Evolutionary conservation across 495 filamentous ascomycete species (phyloP), one percentile per base, ranked within the genome.

Genomic region (Xylaria nigripes): DNA sequence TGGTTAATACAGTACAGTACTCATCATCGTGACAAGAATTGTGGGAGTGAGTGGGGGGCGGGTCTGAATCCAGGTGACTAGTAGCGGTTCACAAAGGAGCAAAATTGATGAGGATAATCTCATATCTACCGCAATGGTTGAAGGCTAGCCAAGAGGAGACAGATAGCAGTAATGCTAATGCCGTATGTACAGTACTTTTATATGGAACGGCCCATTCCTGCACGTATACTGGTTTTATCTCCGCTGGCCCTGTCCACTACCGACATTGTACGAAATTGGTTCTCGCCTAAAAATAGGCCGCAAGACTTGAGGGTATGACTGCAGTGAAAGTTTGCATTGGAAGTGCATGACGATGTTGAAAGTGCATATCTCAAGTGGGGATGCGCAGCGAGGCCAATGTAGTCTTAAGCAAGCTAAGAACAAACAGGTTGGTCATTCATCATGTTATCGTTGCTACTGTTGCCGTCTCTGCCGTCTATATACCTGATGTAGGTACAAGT

Each of bases 201-300:
- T 30, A 54, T 54, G 43, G 51, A 44, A 21, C 51, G 44, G 27
- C 51, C 44, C 44, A 46, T 54, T 44, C 34, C 30, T 45, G 23
- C 22, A 15, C 43, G 41, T 18, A 36, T 27, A 41, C 1, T n/a
- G 3, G 43, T 15, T 6, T n/a, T 15, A 25, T 7, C 32, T 34
- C 32, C 42, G 27, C 51, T 45, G 42, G 45, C 50, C 45, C 32
- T 36, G 13, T 13, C 15, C 32, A 15, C 32, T 36, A 36, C 10
- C 6, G 32, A 36, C 32, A 36, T 36, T 36, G 6, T 36, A 13
- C 32, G n/a, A 36, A 12, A 30, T 10, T 30, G 27, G 27, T 10
- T 5, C 32, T n/a, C 5, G 32, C 32, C 32, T 36, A 36, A 36
- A 30, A 30, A 30, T 30, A 30, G 27, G 10, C 27, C 5, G 27